phyloP scores from a whole-genome alignment of 495 filamentous ascomycete genomes.

The Trichoderma gamsii region DNA sequence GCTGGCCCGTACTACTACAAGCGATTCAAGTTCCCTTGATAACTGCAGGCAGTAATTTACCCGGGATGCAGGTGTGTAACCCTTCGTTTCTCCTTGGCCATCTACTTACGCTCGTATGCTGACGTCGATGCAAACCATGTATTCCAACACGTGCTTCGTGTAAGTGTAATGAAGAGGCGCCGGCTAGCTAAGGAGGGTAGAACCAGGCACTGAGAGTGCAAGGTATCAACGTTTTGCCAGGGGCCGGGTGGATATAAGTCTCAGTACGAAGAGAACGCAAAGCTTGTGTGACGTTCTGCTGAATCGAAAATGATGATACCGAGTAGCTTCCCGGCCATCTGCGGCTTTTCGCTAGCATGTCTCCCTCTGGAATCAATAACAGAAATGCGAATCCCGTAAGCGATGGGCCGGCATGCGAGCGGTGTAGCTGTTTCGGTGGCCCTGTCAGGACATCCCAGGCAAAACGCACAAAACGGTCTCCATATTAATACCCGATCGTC shows the following conservation, averaged over 20 bases:
- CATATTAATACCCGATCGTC: slow-evolving; percentile 13
- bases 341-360: background rate
- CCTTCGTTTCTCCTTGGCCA: background rate
- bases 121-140: too few relatives aligned
- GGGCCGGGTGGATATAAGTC: too few relatives aligned
- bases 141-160: too few relatives aligned
- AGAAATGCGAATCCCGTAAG: background rate
- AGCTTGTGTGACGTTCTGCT: background rate
- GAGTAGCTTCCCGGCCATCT: background rate
- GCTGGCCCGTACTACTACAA: background rate
- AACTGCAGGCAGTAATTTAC: background rate
- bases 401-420: background rate
- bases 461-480: background rate
- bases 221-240: too few relatives aligned
- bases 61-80: background rate
- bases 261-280: background rate
- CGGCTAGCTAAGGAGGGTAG: too few relatives aligned
- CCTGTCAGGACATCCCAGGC: background rate
- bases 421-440: slow-evolving; percentile 7
- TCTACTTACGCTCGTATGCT: background rate
- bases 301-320: background rate
- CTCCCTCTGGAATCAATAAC: slow-evolving; percentile 3
- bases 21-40: background rate
- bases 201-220: too few relatives aligned
- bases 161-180: too few relatives aligned